Evolutionary conservation across 352 stramenopile genomes (phyloP).

Genomic region (Phytopythium kandeliae): DNA sequence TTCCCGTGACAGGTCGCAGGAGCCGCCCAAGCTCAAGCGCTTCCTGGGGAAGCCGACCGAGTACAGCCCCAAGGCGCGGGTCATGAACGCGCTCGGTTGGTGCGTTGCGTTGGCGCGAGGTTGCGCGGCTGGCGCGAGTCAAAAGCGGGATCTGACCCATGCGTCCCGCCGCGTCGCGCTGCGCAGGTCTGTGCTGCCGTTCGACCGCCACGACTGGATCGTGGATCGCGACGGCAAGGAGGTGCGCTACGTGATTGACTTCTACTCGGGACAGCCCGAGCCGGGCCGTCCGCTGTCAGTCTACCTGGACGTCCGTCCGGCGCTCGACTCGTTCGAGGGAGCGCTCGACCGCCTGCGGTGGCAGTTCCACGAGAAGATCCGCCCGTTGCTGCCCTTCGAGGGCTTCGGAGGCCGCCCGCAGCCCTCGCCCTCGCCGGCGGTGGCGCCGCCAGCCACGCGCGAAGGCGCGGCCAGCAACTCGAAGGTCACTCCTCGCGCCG

Average conservation of each 20-base stretch:
- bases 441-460: not conserved
- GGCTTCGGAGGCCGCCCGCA: constrained; percentile 33
- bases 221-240: constrained; percentile 89
- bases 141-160: too few species aligned
- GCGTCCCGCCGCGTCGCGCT: too few species aligned
- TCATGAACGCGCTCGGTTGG: constrained; percentile 84
- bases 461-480: constrained; percentile 19
- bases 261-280: constrained; percentile 93
- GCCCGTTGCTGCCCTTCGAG: constrained; percentile 64
- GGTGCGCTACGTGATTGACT: constrained; percentile 99
- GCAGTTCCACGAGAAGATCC: constrained; percentile 77
- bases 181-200: constrained; percentile 87
- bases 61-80: constrained; percentile 91
- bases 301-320: constrained; percentile 95
- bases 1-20: constrained; percentile 29
- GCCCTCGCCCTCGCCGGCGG: constrained; percentile 5
- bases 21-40: constrained; percentile 86
- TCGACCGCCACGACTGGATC: constrained; percentile 99
- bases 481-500: constrained; percentile 27
- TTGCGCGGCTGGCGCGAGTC: too few species aligned
- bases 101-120: constrained; percentile 13
- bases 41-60: constrained; percentile 96
- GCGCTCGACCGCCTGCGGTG: constrained; percentile 72
- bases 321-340: constrained; percentile 87
- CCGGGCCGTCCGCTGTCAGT: constrained; percentile 85